Conservation (phyloP, 345 rosid genomes). For the Salix caprea region DNA sequence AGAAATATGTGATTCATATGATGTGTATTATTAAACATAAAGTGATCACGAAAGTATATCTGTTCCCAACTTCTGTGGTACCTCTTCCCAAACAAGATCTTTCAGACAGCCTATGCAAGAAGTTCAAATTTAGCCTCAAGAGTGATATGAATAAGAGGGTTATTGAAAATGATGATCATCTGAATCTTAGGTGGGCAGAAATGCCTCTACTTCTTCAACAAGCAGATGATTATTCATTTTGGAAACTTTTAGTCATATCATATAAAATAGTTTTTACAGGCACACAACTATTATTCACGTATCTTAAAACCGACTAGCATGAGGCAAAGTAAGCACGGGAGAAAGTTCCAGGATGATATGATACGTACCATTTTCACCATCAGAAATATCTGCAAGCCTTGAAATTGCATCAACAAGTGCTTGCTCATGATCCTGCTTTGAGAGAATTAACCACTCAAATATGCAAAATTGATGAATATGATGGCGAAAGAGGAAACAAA, state of each 20-base stretch:
- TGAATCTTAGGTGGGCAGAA: neutral
- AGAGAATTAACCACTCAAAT: constrained; percentile 4
- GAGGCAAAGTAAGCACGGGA: neutral
- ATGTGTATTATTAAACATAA: neutral
- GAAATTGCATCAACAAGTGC: constrained; percentile 68
- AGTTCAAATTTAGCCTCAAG: neutral
- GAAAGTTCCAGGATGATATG: constrained; percentile 1
- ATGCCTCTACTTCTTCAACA: neutral
- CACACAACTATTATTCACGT: neutral
- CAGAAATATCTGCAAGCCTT: constrained; percentile 66
- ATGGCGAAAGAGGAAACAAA: neutral
- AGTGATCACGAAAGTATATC: neutral
- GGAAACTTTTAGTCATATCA: neutral
- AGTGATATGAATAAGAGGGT: neutral
- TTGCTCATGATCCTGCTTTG: constrained; percentile 71
- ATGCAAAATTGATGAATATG: neutral
- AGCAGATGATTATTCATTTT: neutral
- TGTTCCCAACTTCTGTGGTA: neutral
- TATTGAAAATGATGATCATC: neutral
- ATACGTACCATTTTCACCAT: constrained; percentile 60
- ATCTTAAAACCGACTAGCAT: neutral
- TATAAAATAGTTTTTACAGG: neutral
- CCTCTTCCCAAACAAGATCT: neutral
- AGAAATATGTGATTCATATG: neutral
- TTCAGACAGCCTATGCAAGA: neutral